Base-by-base conservation (phyloP, 2,329 filamentous ascomycete genomes). In the Fusarium protoensiforme region DNA sequence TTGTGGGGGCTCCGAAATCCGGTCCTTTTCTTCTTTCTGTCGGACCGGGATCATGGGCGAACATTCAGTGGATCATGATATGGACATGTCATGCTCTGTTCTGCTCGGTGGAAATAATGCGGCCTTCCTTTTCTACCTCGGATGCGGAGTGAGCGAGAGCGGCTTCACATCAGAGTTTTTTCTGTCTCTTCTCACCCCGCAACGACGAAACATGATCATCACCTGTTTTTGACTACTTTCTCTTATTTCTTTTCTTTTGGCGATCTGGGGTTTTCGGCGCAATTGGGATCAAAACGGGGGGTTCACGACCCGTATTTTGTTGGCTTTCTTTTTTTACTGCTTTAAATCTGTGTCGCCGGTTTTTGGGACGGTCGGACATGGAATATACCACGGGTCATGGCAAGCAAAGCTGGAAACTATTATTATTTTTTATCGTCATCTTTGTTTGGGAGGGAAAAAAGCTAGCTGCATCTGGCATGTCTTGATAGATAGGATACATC, bases 201-300 rank as follows among this genome's bases (percentile, higher is more conserved):
- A 56, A 33, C n/a, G 20, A 53, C 48, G 35, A 57, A 64, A 73
- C 58, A 61, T 64, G 58, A 64, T 65, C 41, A 57, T 57, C 57
- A 54, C 61, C 57, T 60, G 39, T 61, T 31, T 39, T 35, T 54
- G 35, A 36, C 22, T 13, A 13, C 38, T 38, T 27, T 20, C 38
- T 43, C 56, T 61, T 31, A n/a, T 41, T n/a, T 46, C n/a, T 38
- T 16, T 18, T n/a, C n/a, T n/a, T 35, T 24, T 27, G 67, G 71
- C 70, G 71, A 68, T 65, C 71, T 39, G 71, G 67, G 60, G 57
- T 71, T 60, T 62, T 38, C 10, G 71, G 71, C 70, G 71, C 61
- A 63, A 22, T 38, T 29, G 53, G 61, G 61, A 41, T 58, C 46
- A 61, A 64, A 57, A 64, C 36, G 39, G 67, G 73, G 66, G 56